Evolutionary conservation across 2,329 filamentous ascomycete species (phyloP).

Genomic region (Bipolaris oryzae): DNA sequence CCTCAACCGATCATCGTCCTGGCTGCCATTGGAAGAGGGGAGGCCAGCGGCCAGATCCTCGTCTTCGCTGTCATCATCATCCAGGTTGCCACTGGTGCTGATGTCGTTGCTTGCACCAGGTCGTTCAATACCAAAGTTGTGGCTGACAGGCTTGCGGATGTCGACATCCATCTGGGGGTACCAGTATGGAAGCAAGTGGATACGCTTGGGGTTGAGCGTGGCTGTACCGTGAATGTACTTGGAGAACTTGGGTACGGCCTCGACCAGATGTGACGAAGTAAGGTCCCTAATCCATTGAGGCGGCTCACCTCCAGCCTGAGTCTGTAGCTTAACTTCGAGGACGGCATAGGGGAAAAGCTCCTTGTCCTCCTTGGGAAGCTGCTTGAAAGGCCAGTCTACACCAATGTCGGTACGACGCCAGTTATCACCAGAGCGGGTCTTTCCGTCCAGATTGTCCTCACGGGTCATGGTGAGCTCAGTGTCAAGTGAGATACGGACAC

Average conservation of each 20-base stretch:
- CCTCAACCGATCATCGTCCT: conserved; percentile 53
- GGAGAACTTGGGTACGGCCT: conserved; percentile 98
- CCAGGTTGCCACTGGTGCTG: conserved; percentile 76
- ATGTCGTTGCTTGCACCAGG: conserved; percentile 75
- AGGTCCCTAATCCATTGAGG: conserved; percentile 96
- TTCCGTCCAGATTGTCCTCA: conserved; percentile 91
- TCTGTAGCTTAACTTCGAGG: conserved; percentile 96
- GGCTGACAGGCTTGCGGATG: conserved; percentile 88
- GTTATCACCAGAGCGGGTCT: conserved; percentile 77
- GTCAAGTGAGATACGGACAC: conserved; percentile 94
- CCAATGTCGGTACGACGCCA: conserved; percentile 98
- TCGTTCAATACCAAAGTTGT: conserved; percentile 88
- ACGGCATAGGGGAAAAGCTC: conserved; percentile 95
- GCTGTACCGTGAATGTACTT: conserved; percentile 98
- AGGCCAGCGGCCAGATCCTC: conserved; percentile 49
- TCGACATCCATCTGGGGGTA: conserved; percentile 98
- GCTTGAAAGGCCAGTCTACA: conserved; percentile 91
- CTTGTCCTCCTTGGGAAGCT: conserved; percentile 82
- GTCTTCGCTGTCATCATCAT: conserved; percentile 76
- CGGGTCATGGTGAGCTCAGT: conserved; percentile 94
- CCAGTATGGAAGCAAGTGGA: conserved; percentile 94
- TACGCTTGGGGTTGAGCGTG: conserved; percentile 82
- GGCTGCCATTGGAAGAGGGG: conserved; percentile 36
- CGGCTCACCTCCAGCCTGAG: conserved; percentile 90
- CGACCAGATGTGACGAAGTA: conserved; percentile 90